Conservation (phyloP, 2,329 filamentous ascomycete genomes). For the Exophiala spinifera region DNA sequence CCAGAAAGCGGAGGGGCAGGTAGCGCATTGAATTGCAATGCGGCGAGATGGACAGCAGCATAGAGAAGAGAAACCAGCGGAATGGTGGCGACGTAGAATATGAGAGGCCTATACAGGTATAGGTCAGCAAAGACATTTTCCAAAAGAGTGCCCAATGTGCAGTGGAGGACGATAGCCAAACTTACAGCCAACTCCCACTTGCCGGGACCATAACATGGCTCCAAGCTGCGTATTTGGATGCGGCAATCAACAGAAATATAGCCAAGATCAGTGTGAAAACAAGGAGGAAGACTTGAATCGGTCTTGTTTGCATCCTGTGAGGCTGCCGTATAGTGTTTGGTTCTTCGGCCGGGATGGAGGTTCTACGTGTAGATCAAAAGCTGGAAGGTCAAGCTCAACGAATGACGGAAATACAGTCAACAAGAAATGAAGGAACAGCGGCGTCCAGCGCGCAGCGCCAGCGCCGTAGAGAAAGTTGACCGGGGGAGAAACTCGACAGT, state of each 20-base stretch:
- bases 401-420: constrained; percentile 2
- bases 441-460: constrained; percentile 26
- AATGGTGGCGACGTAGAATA: constrained; percentile 22
- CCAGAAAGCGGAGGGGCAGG: constrained; percentile 10
- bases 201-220: constrained; percentile 18
- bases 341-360: not conserved
- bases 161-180: not conserved
- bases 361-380: not conserved
- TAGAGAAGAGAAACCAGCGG: constrained; percentile 23
- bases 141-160: not conserved
- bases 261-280: constrained; percentile 17
- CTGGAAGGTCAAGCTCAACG: not conserved
- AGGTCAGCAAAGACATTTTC: not conserved
- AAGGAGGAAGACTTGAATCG: constrained; percentile 20
- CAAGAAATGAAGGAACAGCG: not conserved
- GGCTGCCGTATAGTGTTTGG: not conserved
- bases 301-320: constrained; percentile 18
- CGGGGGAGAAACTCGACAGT: constrained; percentile 3
- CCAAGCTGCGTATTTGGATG: constrained; percentile 26
- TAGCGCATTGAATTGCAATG: constrained; percentile 22
- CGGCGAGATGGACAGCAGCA: constrained; percentile 16
- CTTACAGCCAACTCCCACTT: constrained; percentile 22
- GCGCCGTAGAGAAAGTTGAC: constrained; percentile 9
- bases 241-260: constrained; percentile 23
- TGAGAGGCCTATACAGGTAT: constrained; percentile 10